These are phyloP conservation scores for Collybiopsis luxurians DNA, from an alignment of 768 basidiomycete genomes.

Conservation along the genomic window DNA sequence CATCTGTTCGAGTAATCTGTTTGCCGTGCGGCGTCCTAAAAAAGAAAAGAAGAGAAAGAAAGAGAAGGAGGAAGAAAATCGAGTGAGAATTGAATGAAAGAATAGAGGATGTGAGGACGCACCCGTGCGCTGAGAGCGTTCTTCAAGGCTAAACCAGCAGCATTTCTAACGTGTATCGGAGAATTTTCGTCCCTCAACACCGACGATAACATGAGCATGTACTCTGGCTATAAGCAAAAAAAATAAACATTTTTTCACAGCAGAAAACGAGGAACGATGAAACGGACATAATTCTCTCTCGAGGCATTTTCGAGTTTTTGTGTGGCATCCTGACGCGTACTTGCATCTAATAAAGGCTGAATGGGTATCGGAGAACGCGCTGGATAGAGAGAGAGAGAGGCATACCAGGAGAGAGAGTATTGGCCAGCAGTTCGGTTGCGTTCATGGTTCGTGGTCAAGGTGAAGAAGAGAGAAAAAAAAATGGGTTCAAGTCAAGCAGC, in stretches of 20 bases:
- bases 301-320: slow-evolving; percentile 85
- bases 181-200: slow-evolving; percentile 79
- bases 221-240: slow-evolving; percentile 65
- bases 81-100: no score
- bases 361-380: slow-evolving; percentile 26
- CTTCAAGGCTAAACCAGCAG: slow-evolving; percentile 96
- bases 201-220: slow-evolving; percentile 86
- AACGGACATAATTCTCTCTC: slow-evolving; percentile 85
- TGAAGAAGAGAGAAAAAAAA: slow-evolving; percentile 12
- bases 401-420: slow-evolving; percentile 88
- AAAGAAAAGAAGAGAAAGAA: slow-evolving; percentile 16
- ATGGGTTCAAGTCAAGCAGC: slow-evolving; percentile 1
- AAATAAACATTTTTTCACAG: slow-evolving; percentile 15
- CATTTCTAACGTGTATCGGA: slow-evolving; percentile 77
- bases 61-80: slow-evolving; percentile 11
- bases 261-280: slow-evolving; percentile 11
- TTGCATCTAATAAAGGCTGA: slow-evolving; percentile 57
- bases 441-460: slow-evolving; percentile 57
- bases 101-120: slow-evolving; percentile 34
- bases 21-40: slow-evolving; percentile 73
- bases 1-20: slow-evolving; percentile 76
- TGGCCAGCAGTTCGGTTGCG: slow-evolving; percentile 86
- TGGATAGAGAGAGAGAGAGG: slow-evolving; percentile 20
- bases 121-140: slow-evolving; percentile 91
- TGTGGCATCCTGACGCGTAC: slow-evolving; percentile 89